Conservation (phyloP, 805 yeast genomes). For the Grigorovia transvaalensis region DNA sequence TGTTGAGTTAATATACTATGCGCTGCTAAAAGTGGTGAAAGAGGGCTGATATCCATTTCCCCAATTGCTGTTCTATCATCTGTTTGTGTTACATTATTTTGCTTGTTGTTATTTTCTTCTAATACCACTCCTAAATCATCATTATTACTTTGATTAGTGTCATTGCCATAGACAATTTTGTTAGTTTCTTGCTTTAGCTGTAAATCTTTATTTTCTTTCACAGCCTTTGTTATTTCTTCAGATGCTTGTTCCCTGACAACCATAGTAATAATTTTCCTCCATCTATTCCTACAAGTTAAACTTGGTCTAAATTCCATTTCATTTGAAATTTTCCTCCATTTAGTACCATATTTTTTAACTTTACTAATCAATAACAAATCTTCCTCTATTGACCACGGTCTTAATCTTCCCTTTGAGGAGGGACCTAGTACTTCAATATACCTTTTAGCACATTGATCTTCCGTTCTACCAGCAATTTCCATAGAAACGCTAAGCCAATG, state of each 20-base stretch:
- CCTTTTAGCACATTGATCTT: constrained; percentile 90
- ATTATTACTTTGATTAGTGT: neutral
- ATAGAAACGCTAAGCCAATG: constrained; percentile 78
- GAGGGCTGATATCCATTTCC: neutral
- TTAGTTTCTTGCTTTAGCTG: neutral
- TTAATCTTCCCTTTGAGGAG: constrained; percentile 57
- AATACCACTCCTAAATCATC: neutral
- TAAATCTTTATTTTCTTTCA: constrained; percentile 39
- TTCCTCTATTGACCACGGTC: constrained; percentile 73
- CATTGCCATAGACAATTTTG: neutral
- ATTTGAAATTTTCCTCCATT: constrained; percentile 74
- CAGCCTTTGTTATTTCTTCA: constrained; percentile 45
- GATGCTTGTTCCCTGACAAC: constrained; percentile 60
- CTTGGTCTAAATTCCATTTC: constrained; percentile 75
- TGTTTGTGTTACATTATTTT: neutral
- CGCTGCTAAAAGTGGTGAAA: neutral
- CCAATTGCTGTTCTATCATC: neutral
- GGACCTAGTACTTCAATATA: constrained; percentile 86
- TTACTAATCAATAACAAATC: constrained; percentile 58
- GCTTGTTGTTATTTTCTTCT: neutral
- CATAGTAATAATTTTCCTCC: constrained; percentile 77
- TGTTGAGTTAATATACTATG: neutral
- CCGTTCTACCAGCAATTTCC: constrained; percentile 75
- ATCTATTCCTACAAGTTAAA: constrained; percentile 80
- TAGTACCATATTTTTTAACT: constrained; percentile 68